These are phyloP conservation scores for Uronychia setigera DNA, from an alignment of 73 alveolate species.

Conservation along the genomic window DNA sequence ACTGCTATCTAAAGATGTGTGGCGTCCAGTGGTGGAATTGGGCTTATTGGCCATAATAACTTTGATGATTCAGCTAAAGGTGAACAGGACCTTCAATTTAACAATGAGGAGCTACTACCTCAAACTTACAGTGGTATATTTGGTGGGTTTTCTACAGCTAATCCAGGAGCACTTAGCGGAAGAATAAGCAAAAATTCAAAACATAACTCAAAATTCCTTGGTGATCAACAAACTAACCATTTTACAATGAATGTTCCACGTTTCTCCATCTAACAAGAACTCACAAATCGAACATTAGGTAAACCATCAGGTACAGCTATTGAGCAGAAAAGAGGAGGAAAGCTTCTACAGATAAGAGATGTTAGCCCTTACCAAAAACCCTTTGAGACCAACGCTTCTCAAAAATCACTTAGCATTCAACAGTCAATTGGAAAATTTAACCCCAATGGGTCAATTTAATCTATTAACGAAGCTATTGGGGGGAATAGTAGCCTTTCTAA, in stretches of 20 bases:
- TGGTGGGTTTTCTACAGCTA: background rate
- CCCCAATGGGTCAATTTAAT: too few relatives aligned
- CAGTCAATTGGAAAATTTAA: too few relatives aligned
- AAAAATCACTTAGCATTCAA: too few relatives aligned
- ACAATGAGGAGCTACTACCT: background rate
- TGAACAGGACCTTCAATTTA: background rate
- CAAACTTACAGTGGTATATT: background rate
- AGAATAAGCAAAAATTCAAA: background rate
- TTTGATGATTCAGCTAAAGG: too few relatives aligned
- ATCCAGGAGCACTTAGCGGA: background rate
- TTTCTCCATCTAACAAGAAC: background rate
- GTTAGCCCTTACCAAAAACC: too few relatives aligned
- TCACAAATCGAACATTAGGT: background rate
- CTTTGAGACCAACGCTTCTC: too few relatives aligned
- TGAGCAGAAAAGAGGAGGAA: background rate
- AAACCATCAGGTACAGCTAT: background rate
- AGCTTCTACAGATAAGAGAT: background rate
- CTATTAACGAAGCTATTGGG: too few relatives aligned
- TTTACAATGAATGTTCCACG: background rate
- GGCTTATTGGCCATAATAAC: background rate
- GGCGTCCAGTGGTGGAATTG: too few relatives aligned
- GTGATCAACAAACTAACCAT: too few relatives aligned
- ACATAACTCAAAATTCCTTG: too few relatives aligned
- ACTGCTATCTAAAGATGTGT: too few relatives aligned
- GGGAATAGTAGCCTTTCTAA: too few relatives aligned